Percentiles rank a stretch among this genome's conserved stretches.
These are phyloP conservation scores for Cymodocea nodosa DNA, from an alignment of 116 monocot genomes.

Conservation along the genomic window DNA sequence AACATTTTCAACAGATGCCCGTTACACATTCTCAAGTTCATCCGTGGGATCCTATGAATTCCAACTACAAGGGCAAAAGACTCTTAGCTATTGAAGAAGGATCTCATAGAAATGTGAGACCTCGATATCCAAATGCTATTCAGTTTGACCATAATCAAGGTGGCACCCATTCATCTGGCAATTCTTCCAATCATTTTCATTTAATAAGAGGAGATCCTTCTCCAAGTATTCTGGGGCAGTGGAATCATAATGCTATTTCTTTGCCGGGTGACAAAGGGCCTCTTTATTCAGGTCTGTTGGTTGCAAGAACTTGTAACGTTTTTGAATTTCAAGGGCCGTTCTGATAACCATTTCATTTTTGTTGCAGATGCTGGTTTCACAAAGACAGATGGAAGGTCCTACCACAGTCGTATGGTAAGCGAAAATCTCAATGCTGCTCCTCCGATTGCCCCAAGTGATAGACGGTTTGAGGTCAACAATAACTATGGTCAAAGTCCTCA, in stretches of 20 bases:
- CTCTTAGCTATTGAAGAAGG: slow-evolving; percentile 16
- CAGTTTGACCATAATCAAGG: slow-evolving; percentile 9
- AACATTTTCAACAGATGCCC: slow-evolving; percentile 8
- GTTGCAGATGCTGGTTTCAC: not conserved
- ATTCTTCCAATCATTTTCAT: slow-evolving; percentile 12
- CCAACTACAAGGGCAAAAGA: slow-evolving; percentile 12
- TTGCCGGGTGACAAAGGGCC: slow-evolving; percentile 12
- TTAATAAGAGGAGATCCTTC: slow-evolving; percentile 13
- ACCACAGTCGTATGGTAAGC: not conserved
- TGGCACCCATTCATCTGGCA: not conserved
- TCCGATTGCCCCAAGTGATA: not conserved
- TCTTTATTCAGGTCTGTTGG: slow-evolving; percentile 17
- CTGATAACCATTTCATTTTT: not conserved
- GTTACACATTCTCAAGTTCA: slow-evolving; percentile 10
- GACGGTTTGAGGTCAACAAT: not conserved
- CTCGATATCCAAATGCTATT: slow-evolving; percentile 12
- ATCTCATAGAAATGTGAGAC: slow-evolving; percentile 54
- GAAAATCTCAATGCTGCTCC: not conserved
- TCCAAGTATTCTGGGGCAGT: slow-evolving; percentile 12
- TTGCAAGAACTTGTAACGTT: not conserved
- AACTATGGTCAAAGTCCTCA: slow-evolving; percentile 22
- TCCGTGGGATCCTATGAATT: slow-evolving; percentile 10
- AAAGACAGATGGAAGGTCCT: not conserved
- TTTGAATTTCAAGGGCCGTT: not conserved
- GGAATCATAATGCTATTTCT: slow-evolving; percentile 13